Evolutionary conservation across 2,329 filamentous ascomycete genomes (phyloP), one percentile per base, ranked within the genome.

Genomic region (Colletotrichum coccodes): DNA sequence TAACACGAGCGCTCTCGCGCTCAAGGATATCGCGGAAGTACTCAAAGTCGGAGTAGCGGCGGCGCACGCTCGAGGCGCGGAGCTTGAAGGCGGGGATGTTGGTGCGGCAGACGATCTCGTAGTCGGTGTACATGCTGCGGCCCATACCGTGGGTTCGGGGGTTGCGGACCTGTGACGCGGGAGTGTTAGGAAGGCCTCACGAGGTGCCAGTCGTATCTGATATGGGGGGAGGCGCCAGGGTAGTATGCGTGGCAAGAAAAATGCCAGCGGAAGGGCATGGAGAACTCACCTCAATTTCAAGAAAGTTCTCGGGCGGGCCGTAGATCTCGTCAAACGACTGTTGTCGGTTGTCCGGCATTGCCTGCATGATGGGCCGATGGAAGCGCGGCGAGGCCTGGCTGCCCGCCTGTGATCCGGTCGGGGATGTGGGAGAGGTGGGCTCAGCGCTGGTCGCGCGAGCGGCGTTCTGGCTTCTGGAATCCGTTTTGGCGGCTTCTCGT

Each of bases 321-420:
- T 99, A 99, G 80, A 98, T 97, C 87, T 99, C 96, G 83, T 99
- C 96, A 79, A 98, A 98, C 78, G 92, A 96, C 86, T 99, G 96
- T 83, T 93, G 90, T 76, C 95, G 93, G 74, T 92, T 90, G 78
- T 91, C 89, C 54, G 89, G 89, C 84, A 91, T 89, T 71, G 89
- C 87, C 81, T 90, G 88, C 84, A 91, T 86, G 76, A 87, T 87
- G 74, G 86, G 85, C 70, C 85, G 81, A 74, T 85, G 84, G 57
- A 79, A 75, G 70, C 81, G 76, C 60, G 79, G 80, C 65, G 77
- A 77, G 68, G 74, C 74, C 65, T 68, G 65, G 32, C 61, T 60
- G 44, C 60, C 60, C 66, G 68, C 49, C 59, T 65, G 50, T 34
- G 77, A 74, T 32, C 60, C 65, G 42, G 68, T 68, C 23, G 72